A percentile compares a stretch with the other conserved stretches of the same genome.
Conservation (phyloP, 2,329 filamentous ascomycete species). For the Penicillium sp. region DNA sequence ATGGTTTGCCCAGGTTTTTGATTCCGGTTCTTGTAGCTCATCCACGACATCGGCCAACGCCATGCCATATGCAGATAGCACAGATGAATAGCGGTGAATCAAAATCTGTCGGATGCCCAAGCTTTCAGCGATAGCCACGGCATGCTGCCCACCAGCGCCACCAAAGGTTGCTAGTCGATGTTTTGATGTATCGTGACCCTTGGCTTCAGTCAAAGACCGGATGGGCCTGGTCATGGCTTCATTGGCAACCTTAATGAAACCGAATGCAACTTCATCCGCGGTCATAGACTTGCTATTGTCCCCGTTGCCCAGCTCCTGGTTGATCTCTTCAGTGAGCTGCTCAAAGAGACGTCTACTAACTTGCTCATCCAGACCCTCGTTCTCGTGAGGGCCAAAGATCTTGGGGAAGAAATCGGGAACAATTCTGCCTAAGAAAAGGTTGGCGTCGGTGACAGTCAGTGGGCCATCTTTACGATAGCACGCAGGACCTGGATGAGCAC, state of each 20-base stretch:
- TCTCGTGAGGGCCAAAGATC: conserved; percentile 80
- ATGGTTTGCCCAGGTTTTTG: conserved; percentile 52
- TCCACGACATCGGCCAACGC: conserved; percentile 71
- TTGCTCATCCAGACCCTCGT: conserved; percentile 66
- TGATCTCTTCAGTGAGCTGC: conserved; percentile 69
- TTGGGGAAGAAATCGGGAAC: conserved; percentile 88
- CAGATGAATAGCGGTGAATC: conserved; percentile 79
- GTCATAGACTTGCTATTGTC: conserved; percentile 47
- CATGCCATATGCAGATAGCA: conserved; percentile 88
- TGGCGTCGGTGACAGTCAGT: conserved; percentile 88
- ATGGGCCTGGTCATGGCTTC: conserved; percentile 88
- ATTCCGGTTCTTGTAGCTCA: conserved; percentile 68
- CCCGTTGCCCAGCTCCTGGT: conserved; percentile 50
- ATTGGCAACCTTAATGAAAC: conserved; percentile 84
- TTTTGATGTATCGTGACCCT: conserved; percentile 80
- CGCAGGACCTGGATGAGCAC: conserved; percentile 81
- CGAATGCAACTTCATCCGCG: conserved; percentile 77
- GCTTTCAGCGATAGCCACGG: conserved; percentile 79
- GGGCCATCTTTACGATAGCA: conserved; percentile 89
- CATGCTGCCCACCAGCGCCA: conserved; percentile 83
- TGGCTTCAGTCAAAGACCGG: conserved; percentile 80
- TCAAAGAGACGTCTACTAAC: conserved; percentile 67
- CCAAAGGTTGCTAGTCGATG: conserved; percentile 83
- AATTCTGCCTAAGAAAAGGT: conserved; percentile 74
- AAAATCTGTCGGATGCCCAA: conserved; percentile 77